Percentiles rank a stretch among this genome's conserved stretches.
Evolutionary conservation across 495 filamentous ascomycete genomes (phyloP).

Genomic region (Podospora tetraspora): DNA sequence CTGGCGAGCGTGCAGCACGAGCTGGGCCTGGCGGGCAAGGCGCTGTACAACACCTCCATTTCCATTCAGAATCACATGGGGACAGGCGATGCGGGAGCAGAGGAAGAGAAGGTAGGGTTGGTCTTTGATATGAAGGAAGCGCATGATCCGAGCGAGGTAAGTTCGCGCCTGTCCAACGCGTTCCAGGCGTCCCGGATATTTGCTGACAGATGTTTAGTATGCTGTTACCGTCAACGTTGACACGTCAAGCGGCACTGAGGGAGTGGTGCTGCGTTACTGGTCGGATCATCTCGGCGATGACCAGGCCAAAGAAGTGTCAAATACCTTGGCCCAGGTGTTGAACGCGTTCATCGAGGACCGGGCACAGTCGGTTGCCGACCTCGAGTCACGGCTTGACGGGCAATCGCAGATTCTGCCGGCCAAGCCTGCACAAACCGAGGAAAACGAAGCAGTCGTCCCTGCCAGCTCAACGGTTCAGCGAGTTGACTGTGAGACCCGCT

Average conservation of each 20-base stretch:
- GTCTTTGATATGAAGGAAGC: slow-evolving; percentile 22
- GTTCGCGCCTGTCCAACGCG: no score
- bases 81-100: background rate
- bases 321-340: slow-evolving; percentile 41
- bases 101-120: slow-evolving; percentile 2
- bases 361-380: slow-evolving; percentile 6
- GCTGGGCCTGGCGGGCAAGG: slow-evolving; percentile 44
- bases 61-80: slow-evolving; percentile 33
- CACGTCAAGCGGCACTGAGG: slow-evolving; percentile 40
- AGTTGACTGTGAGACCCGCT: background rate
- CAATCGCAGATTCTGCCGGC: background rate
- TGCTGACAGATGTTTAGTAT: slow-evolving; percentile 22
- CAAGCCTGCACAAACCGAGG: background rate
- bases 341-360: slow-evolving; percentile 36
- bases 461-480: background rate
- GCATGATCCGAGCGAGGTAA: slow-evolving; percentile 24
- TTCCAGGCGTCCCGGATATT: no score
- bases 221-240: slow-evolving; percentile 53
- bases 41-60: slow-evolving; percentile 55
- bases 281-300: slow-evolving; percentile 36
- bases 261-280: slow-evolving; percentile 56
- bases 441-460: background rate
- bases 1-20: slow-evolving; percentile 53
- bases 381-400: slow-evolving; percentile 10
- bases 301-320: slow-evolving; percentile 46